phyloP scores from a whole-genome alignment of 768 basidiomycete species.

The Hericium rajendrae region DNA sequence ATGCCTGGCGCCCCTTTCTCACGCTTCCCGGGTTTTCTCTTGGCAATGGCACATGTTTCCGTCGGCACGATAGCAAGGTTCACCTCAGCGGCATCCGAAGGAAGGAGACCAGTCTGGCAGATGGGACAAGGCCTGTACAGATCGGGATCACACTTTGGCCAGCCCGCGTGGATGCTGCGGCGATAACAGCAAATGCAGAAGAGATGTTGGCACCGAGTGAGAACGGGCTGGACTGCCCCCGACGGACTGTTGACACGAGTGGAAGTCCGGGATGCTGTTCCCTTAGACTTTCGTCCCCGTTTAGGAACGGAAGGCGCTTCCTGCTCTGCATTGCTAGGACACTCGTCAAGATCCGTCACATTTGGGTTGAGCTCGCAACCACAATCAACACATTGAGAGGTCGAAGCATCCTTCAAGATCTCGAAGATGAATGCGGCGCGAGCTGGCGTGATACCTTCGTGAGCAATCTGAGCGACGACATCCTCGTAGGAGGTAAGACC shows the following conservation, averaged over 20 bases:
- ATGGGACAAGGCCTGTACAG: constrained; percentile 59
- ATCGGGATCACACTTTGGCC: constrained; percentile 61
- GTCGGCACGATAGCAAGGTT: constrained; percentile 45
- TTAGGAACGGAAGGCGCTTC: constrained; percentile 42
- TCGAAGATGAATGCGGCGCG: constrained; percentile 78
- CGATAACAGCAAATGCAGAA: constrained; percentile 87
- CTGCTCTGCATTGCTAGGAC: constrained; percentile 35
- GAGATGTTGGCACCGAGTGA: constrained; percentile 92
- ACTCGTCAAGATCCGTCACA: constrained; percentile 33
- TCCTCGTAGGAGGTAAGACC: constrained; percentile 58
- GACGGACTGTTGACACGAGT: constrained; percentile 66
- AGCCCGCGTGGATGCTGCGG: constrained; percentile 64
- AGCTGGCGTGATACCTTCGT: constrained; percentile 65
- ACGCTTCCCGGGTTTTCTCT: constrained; percentile 56
- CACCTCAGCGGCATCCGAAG: constrained; percentile 77
- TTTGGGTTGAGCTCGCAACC: constrained; percentile 59
- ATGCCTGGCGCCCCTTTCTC: constrained; percentile 57
- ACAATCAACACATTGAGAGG: constrained; percentile 86
- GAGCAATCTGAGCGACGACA: constrained; percentile 61
- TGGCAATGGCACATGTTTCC: constrained; percentile 24
- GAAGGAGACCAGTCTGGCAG: constrained; percentile 61
- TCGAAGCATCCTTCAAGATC: constrained; percentile 79
- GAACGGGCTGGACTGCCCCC: constrained; percentile 43
- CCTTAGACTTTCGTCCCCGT: constrained; percentile 44
- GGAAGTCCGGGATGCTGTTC: constrained; percentile 47